These are phyloP conservation scores for Spathaspora arborariae DNA, from an alignment of 805 yeast species.

Conservation along the genomic window DNA sequence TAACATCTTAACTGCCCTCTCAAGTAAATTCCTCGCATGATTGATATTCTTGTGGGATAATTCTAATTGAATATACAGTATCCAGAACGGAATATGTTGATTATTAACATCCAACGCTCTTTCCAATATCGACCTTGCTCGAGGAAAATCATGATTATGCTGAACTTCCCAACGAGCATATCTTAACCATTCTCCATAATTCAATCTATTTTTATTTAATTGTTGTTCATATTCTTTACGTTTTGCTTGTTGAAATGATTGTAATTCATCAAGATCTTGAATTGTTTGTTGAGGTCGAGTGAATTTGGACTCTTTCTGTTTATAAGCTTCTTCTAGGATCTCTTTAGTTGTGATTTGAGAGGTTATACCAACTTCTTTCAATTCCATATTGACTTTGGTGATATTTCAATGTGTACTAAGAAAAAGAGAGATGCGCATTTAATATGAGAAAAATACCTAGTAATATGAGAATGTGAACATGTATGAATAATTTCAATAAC, in stretches of 20 bases:
- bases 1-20: conserved; percentile 66
- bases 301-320: conserved; percentile 18
- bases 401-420: neutral
- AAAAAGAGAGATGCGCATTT: neutral
- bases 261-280: conserved; percentile 74
- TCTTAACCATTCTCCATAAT: conserved; percentile 84
- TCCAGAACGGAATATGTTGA: conserved; percentile 80
- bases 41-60: conserved; percentile 67
- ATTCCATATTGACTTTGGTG: neutral
- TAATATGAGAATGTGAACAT: neutral
- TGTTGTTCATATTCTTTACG: conserved; percentile 83
- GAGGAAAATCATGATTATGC: conserved; percentile 62
- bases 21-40: conserved; percentile 84
- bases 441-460: neutral
- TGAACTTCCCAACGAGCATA: conserved; percentile 86
- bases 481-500: too few relatives aligned
- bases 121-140: conserved; percentile 87
- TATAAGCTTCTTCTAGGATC: conserved; percentile 34
- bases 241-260: conserved; percentile 70
- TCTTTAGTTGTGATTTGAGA: conserved; percentile 33
- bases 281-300: conserved; percentile 33
- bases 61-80: conserved; percentile 76
- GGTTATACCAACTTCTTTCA: neutral
- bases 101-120: conserved; percentile 77
- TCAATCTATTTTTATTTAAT: conserved; percentile 77